These are phyloP conservation scores for Dunaliella primolecta DNA, from an alignment of 139 green algal genomes.

Conservation along the genomic window DNA sequence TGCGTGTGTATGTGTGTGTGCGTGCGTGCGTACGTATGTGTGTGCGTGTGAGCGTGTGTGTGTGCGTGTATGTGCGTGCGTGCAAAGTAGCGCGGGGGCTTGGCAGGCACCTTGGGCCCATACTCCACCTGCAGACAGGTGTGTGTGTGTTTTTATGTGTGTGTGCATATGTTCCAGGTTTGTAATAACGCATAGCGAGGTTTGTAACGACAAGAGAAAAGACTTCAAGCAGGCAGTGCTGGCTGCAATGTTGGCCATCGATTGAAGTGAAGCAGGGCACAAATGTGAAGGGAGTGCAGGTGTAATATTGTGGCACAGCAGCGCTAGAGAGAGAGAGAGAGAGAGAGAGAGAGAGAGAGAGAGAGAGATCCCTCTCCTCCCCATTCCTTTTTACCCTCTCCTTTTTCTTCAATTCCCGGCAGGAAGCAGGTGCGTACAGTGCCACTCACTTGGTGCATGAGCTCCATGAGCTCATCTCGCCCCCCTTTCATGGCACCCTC, in stretches of 20 bases:
- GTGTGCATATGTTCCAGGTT: neutral
- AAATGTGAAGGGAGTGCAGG: too few species aligned
- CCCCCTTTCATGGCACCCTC: conserved; percentile 58
- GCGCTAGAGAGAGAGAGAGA: neutral
- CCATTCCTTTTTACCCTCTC: too few species aligned
- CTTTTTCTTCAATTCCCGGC: too few species aligned
- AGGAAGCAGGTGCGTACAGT: neutral
- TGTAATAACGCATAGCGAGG: neutral
- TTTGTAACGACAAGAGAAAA: too few species aligned
- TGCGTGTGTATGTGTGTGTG: neutral
- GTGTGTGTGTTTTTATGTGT: too few species aligned
- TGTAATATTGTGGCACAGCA: neutral
- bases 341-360: neutral
- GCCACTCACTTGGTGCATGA: conserved; percentile 17
- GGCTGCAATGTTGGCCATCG: too few species aligned
- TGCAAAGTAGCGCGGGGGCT: conserved; percentile 9
- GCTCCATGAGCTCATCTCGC: conserved; percentile 48
- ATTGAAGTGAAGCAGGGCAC: too few species aligned
- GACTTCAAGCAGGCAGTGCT: too few species aligned
- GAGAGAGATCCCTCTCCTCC: neutral
- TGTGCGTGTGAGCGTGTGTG: too few species aligned
- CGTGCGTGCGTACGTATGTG: too few species aligned
- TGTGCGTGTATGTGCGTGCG: too few species aligned
- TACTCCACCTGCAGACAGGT: conserved; percentile 40
- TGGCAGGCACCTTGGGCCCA: neutral